phyloP scores from a whole-genome alignment of 768 basidiomycete species.

The Leucosporidium scottii region DNA sequence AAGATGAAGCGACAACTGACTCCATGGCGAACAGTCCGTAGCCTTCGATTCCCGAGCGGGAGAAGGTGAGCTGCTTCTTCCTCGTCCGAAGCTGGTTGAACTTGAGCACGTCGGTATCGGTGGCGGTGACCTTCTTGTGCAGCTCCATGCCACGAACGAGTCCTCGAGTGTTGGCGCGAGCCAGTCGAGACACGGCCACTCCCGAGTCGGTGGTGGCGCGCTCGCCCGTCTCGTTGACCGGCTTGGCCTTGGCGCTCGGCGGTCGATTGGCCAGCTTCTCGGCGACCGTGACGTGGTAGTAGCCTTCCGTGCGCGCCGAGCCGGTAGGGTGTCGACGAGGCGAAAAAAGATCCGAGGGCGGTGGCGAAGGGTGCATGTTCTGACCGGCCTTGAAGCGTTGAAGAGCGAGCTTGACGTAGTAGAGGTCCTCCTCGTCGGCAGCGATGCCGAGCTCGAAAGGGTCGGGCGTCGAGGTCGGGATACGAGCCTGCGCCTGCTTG shows the following conservation, averaged over 20 bases:
- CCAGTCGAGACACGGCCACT: constrained; percentile 52
- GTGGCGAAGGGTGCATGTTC: constrained; percentile 27
- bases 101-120: constrained; percentile 63
- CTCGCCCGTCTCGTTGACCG: constrained; percentile 45
- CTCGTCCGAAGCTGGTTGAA: constrained; percentile 97
- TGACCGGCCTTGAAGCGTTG: constrained; percentile 32
- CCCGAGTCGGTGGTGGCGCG: constrained; percentile 66
- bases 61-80: constrained; percentile 91
- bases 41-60: constrained; percentile 85
- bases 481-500: not conserved
- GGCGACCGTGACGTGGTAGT: constrained; percentile 64
- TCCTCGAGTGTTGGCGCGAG: constrained; percentile 83
- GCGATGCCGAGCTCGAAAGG: constrained; percentile 41
- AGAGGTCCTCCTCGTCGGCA: constrained; percentile 46
- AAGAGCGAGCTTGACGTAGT: constrained; percentile 42
- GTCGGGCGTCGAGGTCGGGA: constrained; percentile 26
- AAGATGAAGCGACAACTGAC: constrained; percentile 40
- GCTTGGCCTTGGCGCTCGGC: constrained; percentile 66
- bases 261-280: constrained; percentile 41
- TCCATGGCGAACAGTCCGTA: constrained; percentile 99
- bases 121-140: constrained; percentile 63
- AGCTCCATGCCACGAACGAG: constrained; percentile 89
- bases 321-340: constrained; percentile 64
- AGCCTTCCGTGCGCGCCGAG: constrained; percentile 86
- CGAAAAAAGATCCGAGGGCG: no score